These are phyloP conservation scores for Bromus sterilis DNA, from an alignment of 176 grass and related monocot species.

Conservation along the genomic window DNA sequence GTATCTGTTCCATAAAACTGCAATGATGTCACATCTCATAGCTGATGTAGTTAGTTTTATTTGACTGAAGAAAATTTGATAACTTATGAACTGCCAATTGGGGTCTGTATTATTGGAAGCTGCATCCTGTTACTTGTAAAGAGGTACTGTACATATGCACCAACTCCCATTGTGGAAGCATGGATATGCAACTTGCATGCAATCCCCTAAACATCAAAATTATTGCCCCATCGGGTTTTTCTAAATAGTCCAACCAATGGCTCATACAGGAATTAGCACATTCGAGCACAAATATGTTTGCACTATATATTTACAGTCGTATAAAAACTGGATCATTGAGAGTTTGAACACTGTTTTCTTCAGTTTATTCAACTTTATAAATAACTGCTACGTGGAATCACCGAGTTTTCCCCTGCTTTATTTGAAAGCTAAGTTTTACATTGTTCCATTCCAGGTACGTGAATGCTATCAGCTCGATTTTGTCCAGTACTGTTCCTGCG, in stretches of 20 bases:
- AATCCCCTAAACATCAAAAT: background rate
- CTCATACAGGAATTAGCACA: background rate
- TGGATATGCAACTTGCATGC: background rate
- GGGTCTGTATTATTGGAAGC: background rate
- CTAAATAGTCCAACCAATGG: background rate
- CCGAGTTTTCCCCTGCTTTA: background rate
- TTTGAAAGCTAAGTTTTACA: background rate
- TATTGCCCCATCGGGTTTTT: background rate
- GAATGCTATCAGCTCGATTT: constrained; percentile 90
- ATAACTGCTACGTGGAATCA: constrained; percentile 2
- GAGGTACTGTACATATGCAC: background rate
- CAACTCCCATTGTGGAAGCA: background rate
- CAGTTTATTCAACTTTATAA: background rate
- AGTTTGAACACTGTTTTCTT: background rate
- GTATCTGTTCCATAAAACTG: constrained; percentile 5
- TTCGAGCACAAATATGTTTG: background rate
- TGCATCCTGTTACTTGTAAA: background rate
- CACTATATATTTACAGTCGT: background rate
- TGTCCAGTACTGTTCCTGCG: constrained; percentile 84
- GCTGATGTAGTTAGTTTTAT: background rate
- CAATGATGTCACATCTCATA: background rate
- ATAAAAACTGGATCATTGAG: background rate
- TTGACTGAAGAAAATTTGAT: background rate
- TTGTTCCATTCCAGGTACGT: constrained; percentile 68
- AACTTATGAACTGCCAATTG: background rate